A percentile compares a stretch with the other conserved stretches of the same genome.
Conservation (phyloP, 495 filamentous ascomycete species). For the Penicillium robsamsonii region DNA sequence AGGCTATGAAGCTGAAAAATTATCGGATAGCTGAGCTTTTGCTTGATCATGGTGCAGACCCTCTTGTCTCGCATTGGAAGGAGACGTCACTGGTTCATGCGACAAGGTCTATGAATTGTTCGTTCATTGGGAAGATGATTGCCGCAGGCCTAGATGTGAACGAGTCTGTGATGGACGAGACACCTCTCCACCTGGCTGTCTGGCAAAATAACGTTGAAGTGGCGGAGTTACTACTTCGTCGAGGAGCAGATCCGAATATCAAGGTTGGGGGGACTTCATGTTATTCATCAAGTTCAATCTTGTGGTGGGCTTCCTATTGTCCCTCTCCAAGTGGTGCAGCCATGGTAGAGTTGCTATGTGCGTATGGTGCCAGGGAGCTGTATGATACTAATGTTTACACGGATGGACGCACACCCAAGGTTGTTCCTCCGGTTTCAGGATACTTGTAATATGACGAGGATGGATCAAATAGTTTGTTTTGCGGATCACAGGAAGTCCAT, state of each 20-base stretch:
- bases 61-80: background rate
- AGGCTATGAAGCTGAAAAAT: background rate
- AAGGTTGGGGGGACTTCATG: background rate
- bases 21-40: background rate
- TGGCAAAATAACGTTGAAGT: background rate
- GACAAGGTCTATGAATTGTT: background rate
- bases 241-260: slow-evolving; percentile 2
- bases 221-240: background rate
- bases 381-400: background rate
- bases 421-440: background rate
- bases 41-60: background rate
- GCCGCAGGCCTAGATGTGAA: slow-evolving; percentile 1
- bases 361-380: background rate
- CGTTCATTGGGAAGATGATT: background rate
- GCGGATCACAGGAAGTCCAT: background rate
- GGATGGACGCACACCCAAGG: background rate
- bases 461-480: background rate
- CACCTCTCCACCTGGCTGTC: background rate
- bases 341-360: background rate
- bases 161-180: background rate
- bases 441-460: background rate
- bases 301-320: background rate
- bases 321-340: background rate
- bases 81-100: background rate
- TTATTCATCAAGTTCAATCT: background rate